Percentiles rank a stretch among this genome's conserved stretches.
phyloP scores from a whole-genome alignment of 2,329 filamentous ascomycete species.

The Lecanicillium sp. region DNA sequence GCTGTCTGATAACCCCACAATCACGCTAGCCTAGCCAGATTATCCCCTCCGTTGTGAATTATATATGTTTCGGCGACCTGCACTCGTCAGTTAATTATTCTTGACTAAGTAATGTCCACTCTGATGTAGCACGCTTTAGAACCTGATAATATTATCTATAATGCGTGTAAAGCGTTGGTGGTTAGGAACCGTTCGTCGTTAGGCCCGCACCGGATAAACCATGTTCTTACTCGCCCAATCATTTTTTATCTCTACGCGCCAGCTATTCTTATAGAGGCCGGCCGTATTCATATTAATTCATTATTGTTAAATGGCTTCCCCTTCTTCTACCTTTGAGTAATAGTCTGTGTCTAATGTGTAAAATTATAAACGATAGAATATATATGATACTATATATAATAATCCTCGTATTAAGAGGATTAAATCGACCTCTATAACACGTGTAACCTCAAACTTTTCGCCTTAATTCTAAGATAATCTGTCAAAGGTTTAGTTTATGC shows the following conservation, averaged over 20 bases:
- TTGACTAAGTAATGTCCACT: conserved; percentile 4
- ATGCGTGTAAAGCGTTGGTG: neutral
- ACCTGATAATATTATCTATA: neutral
- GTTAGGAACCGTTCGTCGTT: neutral
- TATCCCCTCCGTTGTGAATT: neutral
- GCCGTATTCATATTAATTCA: neutral
- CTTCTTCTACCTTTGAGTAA: neutral
- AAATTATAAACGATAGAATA: neutral
- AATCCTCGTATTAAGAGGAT: neutral
- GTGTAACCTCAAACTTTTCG: conserved; percentile 16
- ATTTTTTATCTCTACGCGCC: conserved; percentile 1
- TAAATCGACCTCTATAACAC: neutral
- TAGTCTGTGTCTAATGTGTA: neutral
- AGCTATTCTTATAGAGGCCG: neutral
- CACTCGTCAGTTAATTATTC: neutral
- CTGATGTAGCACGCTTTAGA: neutral
- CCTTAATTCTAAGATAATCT: conserved; percentile 24
- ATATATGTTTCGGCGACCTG: neutral
- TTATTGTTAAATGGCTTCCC: neutral
- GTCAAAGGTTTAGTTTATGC: conserved; percentile 22
- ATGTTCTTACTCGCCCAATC: neutral
- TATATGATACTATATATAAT: neutral
- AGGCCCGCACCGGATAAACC: neutral
- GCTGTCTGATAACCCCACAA: neutral
- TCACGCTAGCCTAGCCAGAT: neutral